Percentiles rank a stretch among this genome's conserved stretches.
These are phyloP conservation scores for Lunularia cruciata DNA, from an alignment of 225 moss, liverwort and hornwort genomes.

Conservation along the genomic window DNA sequence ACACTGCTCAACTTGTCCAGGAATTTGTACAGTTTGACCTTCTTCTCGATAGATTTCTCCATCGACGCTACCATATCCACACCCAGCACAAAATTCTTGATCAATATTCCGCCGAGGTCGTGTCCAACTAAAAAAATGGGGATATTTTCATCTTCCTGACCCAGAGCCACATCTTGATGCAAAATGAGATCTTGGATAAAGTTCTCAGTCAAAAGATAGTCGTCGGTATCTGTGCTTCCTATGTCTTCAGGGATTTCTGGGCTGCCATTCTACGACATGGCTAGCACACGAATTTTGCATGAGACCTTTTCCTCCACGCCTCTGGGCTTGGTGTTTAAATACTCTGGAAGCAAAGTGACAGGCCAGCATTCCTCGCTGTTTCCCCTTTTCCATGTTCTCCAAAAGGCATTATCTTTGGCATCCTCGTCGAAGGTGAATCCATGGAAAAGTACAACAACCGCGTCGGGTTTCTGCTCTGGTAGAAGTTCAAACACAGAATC, in stretches of 20 bases:
- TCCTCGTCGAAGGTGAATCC: not conserved
- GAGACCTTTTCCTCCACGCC: not conserved
- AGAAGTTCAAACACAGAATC: not conserved
- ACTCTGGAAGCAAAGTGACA: too few relatives aligned
- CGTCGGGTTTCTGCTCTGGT: not conserved
- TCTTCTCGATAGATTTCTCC: not conserved
- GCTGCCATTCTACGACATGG: not conserved
- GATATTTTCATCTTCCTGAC: too few relatives aligned
- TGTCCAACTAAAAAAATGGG: conserved; percentile 10
- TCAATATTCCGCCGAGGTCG: conserved; percentile 12
- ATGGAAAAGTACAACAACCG: conserved; percentile 1
- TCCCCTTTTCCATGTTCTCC: conserved; percentile 16
- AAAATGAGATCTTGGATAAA: not conserved
- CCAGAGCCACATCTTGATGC: too few relatives aligned
- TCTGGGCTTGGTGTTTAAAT: too few relatives aligned
- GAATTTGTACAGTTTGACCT: not conserved
- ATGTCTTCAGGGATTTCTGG: not conserved
- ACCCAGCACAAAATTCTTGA: not conserved
- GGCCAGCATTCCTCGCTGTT: not conserved
- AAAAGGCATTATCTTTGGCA: not conserved
- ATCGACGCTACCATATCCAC: not conserved
- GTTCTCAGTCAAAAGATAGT: not conserved
- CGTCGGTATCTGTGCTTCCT: not conserved
- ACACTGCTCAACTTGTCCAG: not conserved
- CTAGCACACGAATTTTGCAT: not conserved